Evolutionary conservation across 208 protist genomes (phyloP), one percentile per base, ranked within the genome.

Genomic region (Leptomonas pyrrhocoris): DNA sequence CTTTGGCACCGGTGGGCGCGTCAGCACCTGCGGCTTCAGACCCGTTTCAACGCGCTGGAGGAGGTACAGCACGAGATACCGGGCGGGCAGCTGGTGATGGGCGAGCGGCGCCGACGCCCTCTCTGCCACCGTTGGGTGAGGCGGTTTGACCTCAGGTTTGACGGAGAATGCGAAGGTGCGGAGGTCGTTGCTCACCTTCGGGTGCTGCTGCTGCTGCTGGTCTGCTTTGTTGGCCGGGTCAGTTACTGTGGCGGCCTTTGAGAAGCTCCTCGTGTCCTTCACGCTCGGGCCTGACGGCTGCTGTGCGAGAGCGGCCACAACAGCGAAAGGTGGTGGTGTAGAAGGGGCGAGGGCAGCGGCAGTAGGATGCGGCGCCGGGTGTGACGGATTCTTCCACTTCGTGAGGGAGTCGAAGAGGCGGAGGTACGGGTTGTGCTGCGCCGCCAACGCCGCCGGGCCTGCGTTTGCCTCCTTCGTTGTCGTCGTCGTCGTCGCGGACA

Each of bases 41-140:
- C 46, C 40, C 0, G 61, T 71, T 45, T 77, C 57, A 25, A 77
- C 45, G 28, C 72, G 72, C 40, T 77, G 72, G 23, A 77, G 45
- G 25, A 76, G 49, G 54, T 65, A 76, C 38, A 76, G 46, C 0
- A 49, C 45, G 11, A 58, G 19, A 25, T 68, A 51, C 61, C 45
- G 64, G 31, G 36, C 57, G 50, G 19, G 57, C 46, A n/a, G 55
- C 27, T 27, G 59, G 7, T 46, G 56, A 21, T 36, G 49, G 12
- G 42, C 15, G 11, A 42, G 23, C 34, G 28, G 9, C 43, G 59
- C 8, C 13, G 53, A 19, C 21, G 42, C 34, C 38, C 6, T 38
- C 34, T 38, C 34, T 38, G 34, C 34, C 34, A 38, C 34, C n/a
- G n/a, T n/a, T 38, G 34, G 34, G 9, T 38, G 34, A n/a, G n/a